phyloP scores from a whole-genome alignment of 805 yeast species.

The Saturnispora ahearnii region DNA sequence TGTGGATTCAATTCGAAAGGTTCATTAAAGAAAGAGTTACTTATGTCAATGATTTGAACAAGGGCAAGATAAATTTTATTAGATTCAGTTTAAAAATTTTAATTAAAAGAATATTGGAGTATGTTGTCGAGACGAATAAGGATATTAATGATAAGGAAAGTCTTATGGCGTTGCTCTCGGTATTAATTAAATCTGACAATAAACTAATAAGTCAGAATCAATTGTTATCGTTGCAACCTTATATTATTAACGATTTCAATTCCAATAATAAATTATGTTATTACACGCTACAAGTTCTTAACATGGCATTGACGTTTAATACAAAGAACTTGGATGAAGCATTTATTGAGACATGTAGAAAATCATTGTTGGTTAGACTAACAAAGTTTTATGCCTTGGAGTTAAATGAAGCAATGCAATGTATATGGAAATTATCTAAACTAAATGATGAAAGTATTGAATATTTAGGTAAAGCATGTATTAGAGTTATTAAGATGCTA shows the following conservation, averaged over 20 bases:
- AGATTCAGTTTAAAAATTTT: constrained; percentile 21
- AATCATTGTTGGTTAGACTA: constrained; percentile 42
- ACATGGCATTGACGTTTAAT: constrained; percentile 36
- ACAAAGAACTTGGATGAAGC: constrained; percentile 36
- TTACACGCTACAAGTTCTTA: constrained; percentile 47
- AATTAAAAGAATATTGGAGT: constrained; percentile 30
- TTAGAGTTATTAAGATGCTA: constrained; percentile 47
- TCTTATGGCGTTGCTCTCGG: constrained; percentile 42
- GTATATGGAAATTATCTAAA: constrained; percentile 48
- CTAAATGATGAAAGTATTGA: constrained; percentile 35
- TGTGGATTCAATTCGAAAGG: constrained; percentile 36
- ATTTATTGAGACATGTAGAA: constrained; percentile 42
- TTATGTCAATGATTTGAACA: constrained; percentile 20
- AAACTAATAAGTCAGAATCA: constrained; percentile 57
- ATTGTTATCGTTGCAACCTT: constrained; percentile 55
- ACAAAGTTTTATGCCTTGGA: constrained; percentile 55
- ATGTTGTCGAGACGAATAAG: constrained; percentile 24
- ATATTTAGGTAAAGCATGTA: constrained; percentile 52
- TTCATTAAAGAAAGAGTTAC: constrained; percentile 40
- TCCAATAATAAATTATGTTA: constrained; percentile 35
- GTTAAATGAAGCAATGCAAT: constrained; percentile 65
- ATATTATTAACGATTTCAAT: constrained; percentile 40
- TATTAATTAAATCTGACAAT: constrained; percentile 45
- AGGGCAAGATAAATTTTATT: constrained; percentile 12
- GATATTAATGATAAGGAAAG: constrained; percentile 23